phyloP scores from a whole-genome alignment of 768 basidiomycete genomes.

The Trametes villosa region DNA sequence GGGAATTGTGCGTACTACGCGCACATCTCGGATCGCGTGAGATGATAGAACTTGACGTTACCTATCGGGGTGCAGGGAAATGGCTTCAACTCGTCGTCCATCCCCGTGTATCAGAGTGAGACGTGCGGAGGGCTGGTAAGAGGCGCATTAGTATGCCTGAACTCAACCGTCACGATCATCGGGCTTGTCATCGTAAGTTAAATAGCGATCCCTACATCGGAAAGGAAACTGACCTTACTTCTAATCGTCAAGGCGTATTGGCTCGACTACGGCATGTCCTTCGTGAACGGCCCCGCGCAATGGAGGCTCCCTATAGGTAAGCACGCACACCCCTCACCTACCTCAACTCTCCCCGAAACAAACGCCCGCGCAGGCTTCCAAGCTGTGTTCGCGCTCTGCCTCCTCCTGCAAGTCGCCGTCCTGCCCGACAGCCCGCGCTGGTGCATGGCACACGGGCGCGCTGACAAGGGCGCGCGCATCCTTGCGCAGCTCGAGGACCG shows the following conservation, averaged over 20 bases:
- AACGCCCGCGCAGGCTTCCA: slow-evolving; percentile 40
- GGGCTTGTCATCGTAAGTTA: slow-evolving; percentile 43
- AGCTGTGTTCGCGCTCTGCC: slow-evolving; percentile 42
- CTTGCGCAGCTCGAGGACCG: slow-evolving; percentile 40
- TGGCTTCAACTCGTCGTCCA: slow-evolving; percentile 46
- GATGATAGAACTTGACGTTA: not conserved
- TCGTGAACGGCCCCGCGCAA: slow-evolving; percentile 34
- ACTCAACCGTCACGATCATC: slow-evolving; percentile 44
- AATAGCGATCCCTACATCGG: too few relatives aligned
- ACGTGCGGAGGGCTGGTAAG: slow-evolving; percentile 42
- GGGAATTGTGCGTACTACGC: slow-evolving; percentile 36
- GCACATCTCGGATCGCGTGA: not conserved
- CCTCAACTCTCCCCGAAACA: too few relatives aligned
- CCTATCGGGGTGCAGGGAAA: slow-evolving; percentile 36
- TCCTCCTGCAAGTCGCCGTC: slow-evolving; percentile 40
- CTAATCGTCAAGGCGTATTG: slow-evolving; percentile 38
- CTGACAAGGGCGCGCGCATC: slow-evolving; percentile 40
- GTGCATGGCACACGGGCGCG: slow-evolving; percentile 44
- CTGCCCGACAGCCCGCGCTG: slow-evolving; percentile 47
- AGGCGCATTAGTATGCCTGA: slow-evolving; percentile 42
- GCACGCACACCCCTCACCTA: not conserved
- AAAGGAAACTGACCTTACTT: not conserved
- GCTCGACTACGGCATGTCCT: slow-evolving; percentile 47
- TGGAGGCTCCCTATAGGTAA: slow-evolving; percentile 31
- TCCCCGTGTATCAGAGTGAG: slow-evolving; percentile 47